These are phyloP conservation scores for Thecaphora thlaspeos DNA, from an alignment of 1,284 basidiomycete genomes.

Conservation along the genomic window DNA sequence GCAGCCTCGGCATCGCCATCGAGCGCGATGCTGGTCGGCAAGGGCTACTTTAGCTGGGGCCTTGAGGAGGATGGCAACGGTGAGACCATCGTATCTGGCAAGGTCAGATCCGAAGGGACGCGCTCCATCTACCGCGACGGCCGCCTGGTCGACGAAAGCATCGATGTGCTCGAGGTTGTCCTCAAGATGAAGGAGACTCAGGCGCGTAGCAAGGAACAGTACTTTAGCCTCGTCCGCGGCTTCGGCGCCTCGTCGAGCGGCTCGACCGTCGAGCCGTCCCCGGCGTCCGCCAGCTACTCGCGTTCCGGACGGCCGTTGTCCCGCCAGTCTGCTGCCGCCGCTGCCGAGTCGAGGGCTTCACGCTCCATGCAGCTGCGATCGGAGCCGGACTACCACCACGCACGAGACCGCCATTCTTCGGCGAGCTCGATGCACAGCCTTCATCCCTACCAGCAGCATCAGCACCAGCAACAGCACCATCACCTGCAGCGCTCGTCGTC, in stretches of 20 bases:
- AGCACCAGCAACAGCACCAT: too few species aligned
- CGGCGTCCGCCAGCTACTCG: too few species aligned
- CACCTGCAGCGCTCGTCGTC: too few species aligned
- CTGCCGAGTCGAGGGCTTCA: too few species aligned
- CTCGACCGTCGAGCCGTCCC: too few species aligned
- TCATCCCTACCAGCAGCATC: too few species aligned
- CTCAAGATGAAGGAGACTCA: conserved; percentile 52
- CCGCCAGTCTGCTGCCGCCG: too few species aligned
- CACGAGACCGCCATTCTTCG: too few species aligned
- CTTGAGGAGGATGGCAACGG: conserved; percentile 53
- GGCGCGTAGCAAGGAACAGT: conserved; percentile 44
- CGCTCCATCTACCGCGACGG: conserved; percentile 43
- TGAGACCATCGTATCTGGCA: conserved; percentile 48
- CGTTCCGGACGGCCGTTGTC: too few species aligned
- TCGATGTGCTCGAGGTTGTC: conserved; percentile 49
- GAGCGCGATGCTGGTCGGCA: conserved; percentile 47
- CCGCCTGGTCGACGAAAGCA: conserved; percentile 35
- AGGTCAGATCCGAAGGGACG: conserved; percentile 39
- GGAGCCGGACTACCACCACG: conserved; percentile 23
- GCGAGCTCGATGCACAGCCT: too few species aligned
- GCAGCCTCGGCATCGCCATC: conserved; percentile 12
- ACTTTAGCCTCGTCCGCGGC: conserved; percentile 41
- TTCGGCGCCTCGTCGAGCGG: conserved; percentile 2
- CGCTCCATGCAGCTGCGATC: conserved; percentile 8
- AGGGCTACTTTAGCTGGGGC: conserved; percentile 51